Conservation (phyloP, 2,329 filamentous ascomycete species). For the Diplocarpon mali region DNA sequence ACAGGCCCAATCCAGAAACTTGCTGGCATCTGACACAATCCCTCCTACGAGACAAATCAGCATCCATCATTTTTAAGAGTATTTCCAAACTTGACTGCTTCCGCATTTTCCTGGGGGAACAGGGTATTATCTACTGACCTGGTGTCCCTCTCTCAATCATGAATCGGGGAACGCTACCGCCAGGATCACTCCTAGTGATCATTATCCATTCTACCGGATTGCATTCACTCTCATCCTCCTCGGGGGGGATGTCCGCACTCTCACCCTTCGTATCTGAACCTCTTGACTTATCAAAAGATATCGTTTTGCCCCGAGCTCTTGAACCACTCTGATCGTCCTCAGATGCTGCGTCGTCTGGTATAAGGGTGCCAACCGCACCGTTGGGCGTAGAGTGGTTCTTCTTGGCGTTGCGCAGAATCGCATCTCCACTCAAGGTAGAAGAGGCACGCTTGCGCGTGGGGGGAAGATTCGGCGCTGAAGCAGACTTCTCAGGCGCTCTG, state of each 20-base stretch:
- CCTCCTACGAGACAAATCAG: slow-evolving; percentile 29
- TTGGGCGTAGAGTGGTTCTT: slow-evolving; percentile 15
- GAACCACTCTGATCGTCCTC: slow-evolving; percentile 16
- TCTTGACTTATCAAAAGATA: slow-evolving; percentile 31
- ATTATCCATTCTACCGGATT: slow-evolving; percentile 67
- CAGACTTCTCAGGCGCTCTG: slow-evolving; percentile 31
- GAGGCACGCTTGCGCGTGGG: slow-evolving; percentile 26
- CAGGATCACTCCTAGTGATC: slow-evolving; percentile 63
- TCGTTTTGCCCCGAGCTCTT: slow-evolving; percentile 30
- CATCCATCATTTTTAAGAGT: too few species aligned
- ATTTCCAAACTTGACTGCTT: too few species aligned
- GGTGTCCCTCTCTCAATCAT: slow-evolving; percentile 63
- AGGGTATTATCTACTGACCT: not conserved
- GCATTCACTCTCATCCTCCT: slow-evolving; percentile 37
- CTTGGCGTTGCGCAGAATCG: slow-evolving; percentile 33
- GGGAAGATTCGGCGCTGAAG: slow-evolving; percentile 35
- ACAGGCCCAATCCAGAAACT: slow-evolving; percentile 60
- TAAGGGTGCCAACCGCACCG: slow-evolving; percentile 6
- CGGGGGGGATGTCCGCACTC: slow-evolving; percentile 23
- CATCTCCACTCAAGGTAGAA: slow-evolving; percentile 31
- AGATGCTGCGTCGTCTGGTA: slow-evolving; percentile 2
- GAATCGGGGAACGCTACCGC: slow-evolving; percentile 59
- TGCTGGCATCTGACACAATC: slow-evolving; percentile 53
- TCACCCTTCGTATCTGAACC: slow-evolving; percentile 29
- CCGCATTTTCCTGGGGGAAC: too few species aligned